Conservation (phyloP, 495 filamentous ascomycete species). For the Penicillium goetzii region DNA sequence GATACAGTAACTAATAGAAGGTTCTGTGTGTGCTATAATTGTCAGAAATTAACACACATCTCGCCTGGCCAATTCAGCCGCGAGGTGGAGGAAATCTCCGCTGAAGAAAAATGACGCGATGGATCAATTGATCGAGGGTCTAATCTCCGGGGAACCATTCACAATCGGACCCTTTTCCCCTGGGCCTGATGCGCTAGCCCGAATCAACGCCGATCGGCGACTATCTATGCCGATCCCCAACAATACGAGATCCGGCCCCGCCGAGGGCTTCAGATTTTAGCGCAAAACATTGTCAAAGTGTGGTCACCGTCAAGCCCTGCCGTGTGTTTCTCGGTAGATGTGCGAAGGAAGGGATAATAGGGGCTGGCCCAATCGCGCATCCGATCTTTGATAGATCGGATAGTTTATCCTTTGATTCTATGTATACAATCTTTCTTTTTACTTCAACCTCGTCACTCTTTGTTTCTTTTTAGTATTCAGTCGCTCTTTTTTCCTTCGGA, state of each 20-base stretch:
- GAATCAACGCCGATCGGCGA: not conserved
- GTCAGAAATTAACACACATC: not conserved
- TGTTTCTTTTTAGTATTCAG: not conserved
- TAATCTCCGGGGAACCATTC: not conserved
- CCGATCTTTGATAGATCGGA: not conserved
- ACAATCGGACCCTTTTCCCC: not conserved
- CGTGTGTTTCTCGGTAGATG: not conserved
- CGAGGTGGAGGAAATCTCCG: not conserved
- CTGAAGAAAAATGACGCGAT: not conserved
- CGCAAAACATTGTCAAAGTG: not conserved
- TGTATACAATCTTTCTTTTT: not conserved
- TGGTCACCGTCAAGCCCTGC: not conserved
- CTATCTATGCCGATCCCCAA: not conserved
- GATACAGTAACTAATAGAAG: not conserved
- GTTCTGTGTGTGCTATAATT: no score
- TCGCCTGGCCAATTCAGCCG: not conserved
- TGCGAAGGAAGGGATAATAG: not conserved
- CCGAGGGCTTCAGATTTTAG: not conserved
- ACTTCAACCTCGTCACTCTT: not conserved
- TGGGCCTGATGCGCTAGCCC: not conserved
- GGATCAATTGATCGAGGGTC: not conserved
- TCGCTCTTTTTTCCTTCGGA: not conserved
- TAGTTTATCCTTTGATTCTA: not conserved
- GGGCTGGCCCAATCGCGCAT: not conserved
- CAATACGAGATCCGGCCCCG: constrained; percentile 4